Percentiles rank a stretch among this genome's conserved stretches.
These are phyloP conservation scores for Solanum piurae DNA, from an alignment of 257 asterid species.

Conservation along the genomic window DNA sequence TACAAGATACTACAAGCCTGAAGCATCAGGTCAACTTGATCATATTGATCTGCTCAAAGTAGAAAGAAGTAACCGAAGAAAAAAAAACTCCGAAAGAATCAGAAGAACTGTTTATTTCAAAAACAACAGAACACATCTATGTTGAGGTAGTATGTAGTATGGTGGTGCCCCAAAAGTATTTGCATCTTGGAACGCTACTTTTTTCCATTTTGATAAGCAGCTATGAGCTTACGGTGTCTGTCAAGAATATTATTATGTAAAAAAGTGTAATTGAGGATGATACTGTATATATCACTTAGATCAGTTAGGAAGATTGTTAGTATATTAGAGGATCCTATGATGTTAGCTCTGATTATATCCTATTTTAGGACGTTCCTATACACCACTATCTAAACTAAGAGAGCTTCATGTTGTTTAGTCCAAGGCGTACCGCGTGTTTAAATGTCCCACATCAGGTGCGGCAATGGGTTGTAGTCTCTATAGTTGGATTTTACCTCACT, in stretches of 20 bases:
- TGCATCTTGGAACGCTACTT: background rate
- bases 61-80: background rate
- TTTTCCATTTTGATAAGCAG: background rate
- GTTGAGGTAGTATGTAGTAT: background rate
- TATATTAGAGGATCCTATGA: background rate
- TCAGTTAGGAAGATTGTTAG: background rate
- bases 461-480: background rate
- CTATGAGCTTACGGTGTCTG: background rate
- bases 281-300: background rate
- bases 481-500: background rate
- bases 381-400: background rate
- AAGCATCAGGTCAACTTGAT: background rate
- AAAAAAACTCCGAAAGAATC: background rate
- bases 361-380: background rate
- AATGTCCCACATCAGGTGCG: background rate
- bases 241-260: background rate
- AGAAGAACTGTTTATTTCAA: background rate
- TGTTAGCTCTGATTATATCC: background rate
- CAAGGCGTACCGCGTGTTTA: background rate
- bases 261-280: background rate
- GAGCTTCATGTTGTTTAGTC: background rate
- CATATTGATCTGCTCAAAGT: background rate
- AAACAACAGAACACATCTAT: background rate
- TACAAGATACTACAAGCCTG: background rate
- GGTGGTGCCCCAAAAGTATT: background rate